These are phyloP conservation scores for Cotoneaster glaucophyllus DNA, from an alignment of 306 rosid species.

Conservation along the genomic window DNA sequence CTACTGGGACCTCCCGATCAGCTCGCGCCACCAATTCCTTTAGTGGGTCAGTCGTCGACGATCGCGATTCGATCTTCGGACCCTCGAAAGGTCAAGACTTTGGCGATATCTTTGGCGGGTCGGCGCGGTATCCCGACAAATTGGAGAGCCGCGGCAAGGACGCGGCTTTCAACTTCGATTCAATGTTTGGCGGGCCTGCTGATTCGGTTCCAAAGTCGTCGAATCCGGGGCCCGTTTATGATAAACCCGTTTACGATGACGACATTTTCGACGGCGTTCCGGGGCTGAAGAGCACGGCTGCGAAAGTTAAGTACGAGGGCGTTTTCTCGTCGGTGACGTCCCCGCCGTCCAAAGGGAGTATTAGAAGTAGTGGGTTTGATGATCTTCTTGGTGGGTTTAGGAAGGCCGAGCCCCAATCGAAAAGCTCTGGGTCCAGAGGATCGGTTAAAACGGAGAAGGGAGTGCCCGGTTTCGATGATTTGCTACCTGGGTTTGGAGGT, in stretches of 20 bases:
- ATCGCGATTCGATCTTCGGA: slow-evolving; percentile 47
- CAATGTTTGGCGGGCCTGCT: slow-evolving; percentile 37
- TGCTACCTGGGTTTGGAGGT: slow-evolving; percentile 74
- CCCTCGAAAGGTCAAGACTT: slow-evolving; percentile 39
- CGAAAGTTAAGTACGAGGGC: slow-evolving; percentile 43
- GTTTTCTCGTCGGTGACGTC: slow-evolving; percentile 52
- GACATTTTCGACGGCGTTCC: slow-evolving; percentile 86
- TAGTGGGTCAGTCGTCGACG: slow-evolving; percentile 33
- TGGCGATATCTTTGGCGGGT: slow-evolving; percentile 50
- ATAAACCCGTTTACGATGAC: slow-evolving; percentile 77
- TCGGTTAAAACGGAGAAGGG: slow-evolving; percentile 43
- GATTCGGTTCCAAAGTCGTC: slow-evolving; percentile 36
- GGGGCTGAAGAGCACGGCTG: slow-evolving; percentile 61
- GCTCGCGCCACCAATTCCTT: slow-evolving; percentile 35
- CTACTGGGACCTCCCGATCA: slow-evolving; percentile 49
- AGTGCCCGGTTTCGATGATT: slow-evolving; percentile 58
- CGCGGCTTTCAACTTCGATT: slow-evolving; percentile 52
- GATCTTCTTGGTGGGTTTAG: slow-evolving; percentile 84
- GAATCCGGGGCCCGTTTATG: slow-evolving; percentile 52
- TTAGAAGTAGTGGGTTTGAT: slow-evolving; percentile 50
- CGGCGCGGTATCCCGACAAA: slow-evolving; percentile 32
- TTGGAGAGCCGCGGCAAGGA: slow-evolving; percentile 35
- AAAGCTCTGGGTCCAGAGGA: slow-evolving; percentile 36
- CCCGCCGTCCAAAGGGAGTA: slow-evolving; percentile 30
- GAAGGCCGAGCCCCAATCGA: slow-evolving; percentile 47